phyloP scores from a whole-genome alignment of 257 asterid species.

The Petunia secreta region DNA sequence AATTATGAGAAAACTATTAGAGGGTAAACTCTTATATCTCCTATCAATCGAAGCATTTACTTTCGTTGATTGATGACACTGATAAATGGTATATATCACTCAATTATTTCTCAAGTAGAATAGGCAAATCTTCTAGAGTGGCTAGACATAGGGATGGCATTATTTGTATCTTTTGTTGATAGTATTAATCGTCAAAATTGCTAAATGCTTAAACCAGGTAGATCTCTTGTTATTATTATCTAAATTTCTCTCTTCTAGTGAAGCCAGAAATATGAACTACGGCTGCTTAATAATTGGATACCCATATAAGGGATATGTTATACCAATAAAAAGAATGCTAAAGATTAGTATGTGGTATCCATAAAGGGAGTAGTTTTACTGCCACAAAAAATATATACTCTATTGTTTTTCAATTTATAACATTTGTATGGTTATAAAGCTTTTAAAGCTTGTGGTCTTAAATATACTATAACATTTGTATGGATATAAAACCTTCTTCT shows the following conservation, averaged over 20 bases:
- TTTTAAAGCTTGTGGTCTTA: no score
- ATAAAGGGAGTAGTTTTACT: neutral
- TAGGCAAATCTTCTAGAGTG: conserved; percentile 7
- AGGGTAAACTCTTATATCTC: conserved; percentile 45
- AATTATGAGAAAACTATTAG: conserved; percentile 79
- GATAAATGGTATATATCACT: neutral
- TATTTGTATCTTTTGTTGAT: neutral
- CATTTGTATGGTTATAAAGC: no score
- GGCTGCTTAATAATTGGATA: neutral
- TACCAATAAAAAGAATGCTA: neutral
- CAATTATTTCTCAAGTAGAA: neutral
- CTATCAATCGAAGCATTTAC: neutral
- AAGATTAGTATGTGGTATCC: neutral
- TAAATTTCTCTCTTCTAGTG: neutral
- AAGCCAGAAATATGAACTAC: neutral
- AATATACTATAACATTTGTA: no score
- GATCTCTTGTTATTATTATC: neutral
- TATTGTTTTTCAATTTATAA: no score
- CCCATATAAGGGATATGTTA: neutral
- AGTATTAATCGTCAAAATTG: neutral
- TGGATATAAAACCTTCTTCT: no score
- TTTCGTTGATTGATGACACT: neutral
- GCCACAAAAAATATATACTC: neutral
- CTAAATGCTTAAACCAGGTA: neutral
- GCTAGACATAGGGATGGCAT: neutral